phyloP scores from a whole-genome alignment of 345 rosid genomes.

The Theobroma cacao region DNA sequence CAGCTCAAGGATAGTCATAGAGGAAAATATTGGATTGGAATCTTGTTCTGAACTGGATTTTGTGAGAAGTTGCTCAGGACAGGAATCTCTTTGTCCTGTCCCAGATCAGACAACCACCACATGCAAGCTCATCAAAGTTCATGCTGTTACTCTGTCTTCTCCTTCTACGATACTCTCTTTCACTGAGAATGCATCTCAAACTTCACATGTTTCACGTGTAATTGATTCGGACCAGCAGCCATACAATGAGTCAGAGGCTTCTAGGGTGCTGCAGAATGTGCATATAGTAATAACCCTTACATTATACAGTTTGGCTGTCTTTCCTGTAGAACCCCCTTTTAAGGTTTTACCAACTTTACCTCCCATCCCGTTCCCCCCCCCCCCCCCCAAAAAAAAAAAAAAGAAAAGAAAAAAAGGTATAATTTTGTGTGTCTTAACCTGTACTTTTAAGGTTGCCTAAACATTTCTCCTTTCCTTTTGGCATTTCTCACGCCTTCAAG shows the following conservation, averaged over 20 bases:
- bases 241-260: constrained; percentile 25
- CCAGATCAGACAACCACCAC: constrained; percentile 16
- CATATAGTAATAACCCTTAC: constrained; percentile 56
- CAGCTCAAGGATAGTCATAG: neutral
- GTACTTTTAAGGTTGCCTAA: neutral
- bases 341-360: too few species aligned
- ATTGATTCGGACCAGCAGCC: constrained; percentile 29
- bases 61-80: neutral
- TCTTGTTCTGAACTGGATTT: constrained; percentile 9
- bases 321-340: neutral
- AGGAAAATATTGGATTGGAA: constrained; percentile 18
- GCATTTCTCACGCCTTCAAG: neutral
- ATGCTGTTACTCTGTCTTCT: constrained; percentile 55
- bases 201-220: constrained; percentile 50
- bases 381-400: neutral
- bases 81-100: constrained; percentile 15
- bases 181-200: constrained; percentile 43
- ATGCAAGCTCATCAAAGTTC: constrained; percentile 17
- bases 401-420: too few species aligned
- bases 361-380: neutral
- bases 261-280: constrained; percentile 52
- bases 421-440: too few species aligned
- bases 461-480: neutral
- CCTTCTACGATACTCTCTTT: constrained; percentile 64
- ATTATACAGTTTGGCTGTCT: neutral